Evolutionary conservation across 345 rosid genomes (phyloP), one percentile per base, ranked within the genome.

Genomic region (Pistacia integerrima): DNA sequence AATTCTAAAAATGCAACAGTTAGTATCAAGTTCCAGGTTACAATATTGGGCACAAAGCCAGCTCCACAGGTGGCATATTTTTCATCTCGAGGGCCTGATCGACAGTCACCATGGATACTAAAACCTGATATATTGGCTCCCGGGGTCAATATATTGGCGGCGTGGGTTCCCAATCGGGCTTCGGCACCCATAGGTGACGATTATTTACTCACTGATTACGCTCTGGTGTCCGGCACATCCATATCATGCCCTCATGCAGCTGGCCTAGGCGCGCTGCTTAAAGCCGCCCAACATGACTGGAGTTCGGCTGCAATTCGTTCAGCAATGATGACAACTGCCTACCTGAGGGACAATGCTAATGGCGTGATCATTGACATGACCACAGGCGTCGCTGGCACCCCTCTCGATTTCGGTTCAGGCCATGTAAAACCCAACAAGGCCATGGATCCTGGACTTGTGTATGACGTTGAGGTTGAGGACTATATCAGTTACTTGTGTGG

Each of bases 401-500:
- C 91, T n/a, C 88, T 88, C 28, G 82, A 86, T 64, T 88, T 76
- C 3, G 87, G 90, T 5, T 81, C 90, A 14, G 91, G 91, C 11
- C 90, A 85, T 46, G 36, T 84, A 14, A 76, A 85, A 66, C 89
- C 85, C 0, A 79, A 78, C 60, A 84, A 75, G 52, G 87, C 87
- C 56, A 59, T 79, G 74, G 85, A 87, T 57, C 93, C 88, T 0
- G 84, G 87, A 11, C 85, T 89, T 18, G 81, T 87, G 8, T 88
- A 87, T 41, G 87, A 89, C 51, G 36, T 84, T 8, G 76, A 64
- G 33, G 67, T 78, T 1, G 74, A 77, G 25, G 86, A 86, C 69
- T 84, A 82, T 44, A 35, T 82, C 28, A 65, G 78, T 14, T 84
- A 82, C 72, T 72, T 82, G 41, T 79, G 91, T 28, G 88, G 79